Evolutionary conservation across 306 rosid genomes (phyloP), one percentile per base, ranked within the genome.

Genomic region (Benincasa hispida): DNA sequence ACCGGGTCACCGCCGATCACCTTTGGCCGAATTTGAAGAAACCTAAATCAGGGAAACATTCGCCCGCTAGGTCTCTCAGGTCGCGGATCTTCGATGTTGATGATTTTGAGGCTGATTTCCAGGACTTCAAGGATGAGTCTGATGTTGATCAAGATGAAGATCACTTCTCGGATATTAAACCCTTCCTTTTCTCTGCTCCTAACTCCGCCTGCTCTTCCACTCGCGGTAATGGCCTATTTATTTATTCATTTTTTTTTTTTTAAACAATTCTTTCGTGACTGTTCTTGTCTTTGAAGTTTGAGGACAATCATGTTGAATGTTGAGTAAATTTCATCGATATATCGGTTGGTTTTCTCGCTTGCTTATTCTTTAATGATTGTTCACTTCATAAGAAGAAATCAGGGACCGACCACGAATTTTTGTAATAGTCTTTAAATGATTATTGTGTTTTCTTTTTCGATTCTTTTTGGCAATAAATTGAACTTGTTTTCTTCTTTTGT

Each of bases 101-200:
- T 59, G 93, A 90, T 74, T 94, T 94, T 80, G 99, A 94, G 79
- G 97, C 93, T 18, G 96, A 90, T 70, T 94, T 94, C 75, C 86
- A 82, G 72, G 85, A 84, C 2, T 94, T 94, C 83, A 92, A 94
- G 91, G 99, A 88, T 41, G 96, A 94, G 2, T 91, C 92, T 3
- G 97, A 92, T 9, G 88, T 83, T 9, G 96, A 91, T 25, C 84
- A 78, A 1, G 87, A 86, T 1, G 89, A 88, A 1, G 92, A 82
- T 9, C 92, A 73, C 0, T 81, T 83, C 74, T 76, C 62, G 2
- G 90, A 85, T 83, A 82, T 81, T 72, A 90, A 88, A 84, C 78
- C 87, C 27, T 85, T 86, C 58, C 57, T 84, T 35, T 85, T 86
- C 60, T 67, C 84, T 7, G 74, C 91, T 21, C 9, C 77, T 51